Base-by-base conservation (phyloP, 768 basidiomycete genomes). In the Lanmaoa pseudosensibilis region DNA sequence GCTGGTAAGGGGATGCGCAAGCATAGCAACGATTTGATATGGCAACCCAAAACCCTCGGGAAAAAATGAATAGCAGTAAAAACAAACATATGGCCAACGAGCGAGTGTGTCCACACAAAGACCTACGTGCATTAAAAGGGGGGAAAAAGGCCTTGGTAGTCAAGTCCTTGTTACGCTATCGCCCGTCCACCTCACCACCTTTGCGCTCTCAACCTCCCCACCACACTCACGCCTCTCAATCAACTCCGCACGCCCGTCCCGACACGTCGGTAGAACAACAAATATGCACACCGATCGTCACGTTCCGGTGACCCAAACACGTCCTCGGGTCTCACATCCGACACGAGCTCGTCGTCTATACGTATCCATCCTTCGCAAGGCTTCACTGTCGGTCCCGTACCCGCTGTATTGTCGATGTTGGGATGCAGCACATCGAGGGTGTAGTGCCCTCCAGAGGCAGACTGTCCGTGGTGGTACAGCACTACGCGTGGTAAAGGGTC, bases 381-480 rank as follows among this genome's bases (percentile, higher is more conserved):
- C 27, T 63, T 68, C 10, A 57, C 54, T 6, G 46, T 55, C 18
- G 59, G 48, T 38, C 64, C 64, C 10, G 41, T 32, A 5, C 54
- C 51, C n/a, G 50, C 45, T 53, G 59, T 66, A 11, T 79, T 74
- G 69, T 80, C 83, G 36, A 86, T 79, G 60, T 82, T 82, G 3
- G 88, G 89, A 62, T 92, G 87, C 2, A 95, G 76, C 11, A 95
- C 89, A 64, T 94, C 90, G 46, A 96, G 83, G 3, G 95, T 98
- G 75, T 98, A 98, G 72, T 98, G 96, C 1, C 96, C 96, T 3
- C 94, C 94, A 1, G 87, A 87, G 0, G 96, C 93, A 8, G 91
- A 90, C 30, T 80, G 77, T 2, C 96, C 96, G 62, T 99, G 95
- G 70, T 99, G 96, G 71, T 98, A 98, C 13, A 98, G 74, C 10